Conservation (phyloP, 768 basidiomycete species). For the Calvatia gigantea region DNA sequence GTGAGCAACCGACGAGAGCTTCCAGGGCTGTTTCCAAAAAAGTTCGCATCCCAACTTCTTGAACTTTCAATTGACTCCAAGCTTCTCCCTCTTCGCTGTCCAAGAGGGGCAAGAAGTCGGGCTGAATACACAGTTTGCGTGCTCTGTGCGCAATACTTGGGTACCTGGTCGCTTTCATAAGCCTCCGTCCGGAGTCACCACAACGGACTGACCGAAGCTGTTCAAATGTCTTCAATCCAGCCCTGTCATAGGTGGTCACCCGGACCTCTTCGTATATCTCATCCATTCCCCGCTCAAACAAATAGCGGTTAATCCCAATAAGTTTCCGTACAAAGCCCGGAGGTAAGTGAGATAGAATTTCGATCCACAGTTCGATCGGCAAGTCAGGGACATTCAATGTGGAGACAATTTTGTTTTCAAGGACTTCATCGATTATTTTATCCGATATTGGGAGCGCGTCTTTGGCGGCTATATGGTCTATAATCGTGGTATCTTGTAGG, state of each 20-base stretch:
- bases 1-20: conserved; percentile 14
- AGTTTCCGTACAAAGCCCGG: conserved; percentile 18
- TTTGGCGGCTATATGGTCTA: not conserved
- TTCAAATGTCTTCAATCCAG: conserved; percentile 18
- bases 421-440: not conserved
- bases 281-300: conserved; percentile 25
- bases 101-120: conserved; percentile 22
- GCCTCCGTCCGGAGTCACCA: not conserved
- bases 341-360: conserved; percentile 23
- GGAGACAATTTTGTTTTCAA: not conserved
- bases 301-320: conserved; percentile 23
- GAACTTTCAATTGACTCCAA: not conserved
- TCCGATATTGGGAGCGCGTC: not conserved
- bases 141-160: conserved; percentile 19
- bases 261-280: conserved; percentile 26
- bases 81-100: conserved; percentile 6
- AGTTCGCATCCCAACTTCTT: not conserved
- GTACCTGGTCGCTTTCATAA: conserved; percentile 6
- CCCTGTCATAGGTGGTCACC: conserved; percentile 20
- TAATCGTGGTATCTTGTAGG: not conserved
- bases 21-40: conserved; percentile 14
- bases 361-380: conserved; percentile 22
- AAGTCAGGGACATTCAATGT: conserved; percentile 17
- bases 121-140: conserved; percentile 21
- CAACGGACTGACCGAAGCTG: conserved; percentile 17